Base-by-base conservation (phyloP, 106 monocot species). In the Dendrobium catenatum region DNA sequence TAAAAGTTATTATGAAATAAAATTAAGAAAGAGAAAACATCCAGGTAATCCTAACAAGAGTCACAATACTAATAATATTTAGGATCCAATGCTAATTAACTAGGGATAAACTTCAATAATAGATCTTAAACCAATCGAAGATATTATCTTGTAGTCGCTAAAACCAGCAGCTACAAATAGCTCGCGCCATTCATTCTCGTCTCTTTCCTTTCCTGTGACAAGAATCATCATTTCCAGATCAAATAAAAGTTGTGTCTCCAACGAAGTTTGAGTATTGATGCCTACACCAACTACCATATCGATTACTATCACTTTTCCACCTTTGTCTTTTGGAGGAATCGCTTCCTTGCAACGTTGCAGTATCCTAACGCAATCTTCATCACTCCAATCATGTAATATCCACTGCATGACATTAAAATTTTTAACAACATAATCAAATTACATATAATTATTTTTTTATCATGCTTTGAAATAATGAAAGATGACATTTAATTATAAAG, bases 221-320 rank as follows among this genome's bases (percentile, higher is more conserved):
- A 68, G 76, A 68, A 76, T 51, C 82, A 78, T 78, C 82, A 83
- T 78, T 5, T 70, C 26, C 2, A 82, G 41, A 24, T 73, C 73
- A 26, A 42, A 73, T 2, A 73, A 42, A 11, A 42, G 73, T 26
- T 73, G 42, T 26, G 73, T 42, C 19, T 73, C 18, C 42, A 73
- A 0, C 17, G 40, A 41, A 5, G 42, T 17, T 19, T 73, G 42
- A 26, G 51, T 13, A 16, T 42, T 4, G 42, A 42, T 2, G 42
- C 42, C 31, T 0, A 76, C 59, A 18, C 67, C 41, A 16, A 77
- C 43, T 0, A 82, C 82, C 33, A 66, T 67, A 42, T 77, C 78
- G 22, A 83, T 83, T 17, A 83, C 78, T 4, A 83, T 83, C 17
- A 66, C 78, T 54, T 83, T 77, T 10, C 82, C 82, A 47, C 82